Evolutionary conservation across 495 filamentous ascomycete species (phyloP).

Genomic region (Neohortaea acidophila): DNA sequence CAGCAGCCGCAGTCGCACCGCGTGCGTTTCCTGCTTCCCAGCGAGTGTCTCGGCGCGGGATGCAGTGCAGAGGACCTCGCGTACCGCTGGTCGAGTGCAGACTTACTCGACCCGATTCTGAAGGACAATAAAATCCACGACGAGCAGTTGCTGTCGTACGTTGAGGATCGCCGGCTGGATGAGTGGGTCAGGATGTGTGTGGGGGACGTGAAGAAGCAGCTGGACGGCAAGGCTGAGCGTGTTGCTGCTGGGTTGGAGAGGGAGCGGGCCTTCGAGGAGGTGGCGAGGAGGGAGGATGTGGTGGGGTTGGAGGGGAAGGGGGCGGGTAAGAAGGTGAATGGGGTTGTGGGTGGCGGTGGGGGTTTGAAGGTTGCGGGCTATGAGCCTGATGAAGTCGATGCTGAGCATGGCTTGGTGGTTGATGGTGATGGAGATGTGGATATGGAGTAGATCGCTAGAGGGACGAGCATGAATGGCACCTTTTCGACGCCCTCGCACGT

Average conservation of each 20-base stretch:
- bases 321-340: constrained; percentile 3
- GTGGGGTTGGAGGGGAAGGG: background rate
- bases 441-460: constrained; percentile 2
- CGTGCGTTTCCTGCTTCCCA: constrained; percentile 18
- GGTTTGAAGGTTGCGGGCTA: no score
- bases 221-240: constrained; percentile 11
- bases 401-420: background rate
- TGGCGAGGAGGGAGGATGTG: no score
- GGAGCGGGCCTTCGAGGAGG: constrained; percentile 8
- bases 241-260: constrained; percentile 8
- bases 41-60: constrained; percentile 22
- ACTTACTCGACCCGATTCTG: constrained; percentile 22
- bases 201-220: constrained; percentile 7
- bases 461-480: no score
- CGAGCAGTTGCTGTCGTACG: constrained; percentile 17
- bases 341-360: no score
- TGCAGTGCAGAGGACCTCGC: constrained; percentile 17
- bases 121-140: constrained; percentile 26
- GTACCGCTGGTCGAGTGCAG: constrained; percentile 19
- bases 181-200: constrained; percentile 22
- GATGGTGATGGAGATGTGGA: constrained; percentile 11
- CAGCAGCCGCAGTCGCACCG: no score
- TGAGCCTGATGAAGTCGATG: constrained; percentile 4
- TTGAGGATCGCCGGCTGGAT: constrained; percentile 22
- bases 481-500: no score